These are phyloP conservation scores for Gloeophyllum trabeum DNA, from an alignment of 768 basidiomycete species.

Conservation along the genomic window DNA sequence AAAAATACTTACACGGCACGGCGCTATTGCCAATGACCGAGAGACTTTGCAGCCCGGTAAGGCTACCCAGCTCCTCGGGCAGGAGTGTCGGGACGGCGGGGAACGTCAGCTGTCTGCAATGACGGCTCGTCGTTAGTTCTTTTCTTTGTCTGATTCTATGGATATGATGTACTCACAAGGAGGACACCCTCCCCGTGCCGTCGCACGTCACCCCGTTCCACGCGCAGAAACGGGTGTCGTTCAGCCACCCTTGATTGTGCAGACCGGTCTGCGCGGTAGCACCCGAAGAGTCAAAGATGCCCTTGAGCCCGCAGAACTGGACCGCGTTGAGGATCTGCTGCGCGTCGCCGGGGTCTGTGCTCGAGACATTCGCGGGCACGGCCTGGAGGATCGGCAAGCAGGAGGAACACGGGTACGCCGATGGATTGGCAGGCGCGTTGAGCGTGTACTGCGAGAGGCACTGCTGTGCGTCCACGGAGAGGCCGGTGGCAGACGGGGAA, in stretches of 20 bases:
- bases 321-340: slow-evolving; percentile 22
- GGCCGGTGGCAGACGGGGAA: slow-evolving; percentile 14
- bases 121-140: not conserved
- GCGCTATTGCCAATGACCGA: slow-evolving; percentile 27
- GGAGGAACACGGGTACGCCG: slow-evolving; percentile 32
- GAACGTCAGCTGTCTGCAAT: slow-evolving; percentile 25
- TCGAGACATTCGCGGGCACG: slow-evolving; percentile 22
- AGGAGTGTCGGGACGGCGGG: slow-evolving; percentile 35
- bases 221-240: slow-evolving; percentile 30
- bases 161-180: slow-evolving; percentile 22
- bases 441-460: slow-evolving; percentile 34
- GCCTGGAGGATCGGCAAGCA: slow-evolving; percentile 29
- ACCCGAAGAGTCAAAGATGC: slow-evolving; percentile 28
- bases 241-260: slow-evolving; percentile 31
- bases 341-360: slow-evolving; percentile 20
- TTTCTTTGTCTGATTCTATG: not conserved
- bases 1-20: slow-evolving; percentile 24
- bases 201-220: slow-evolving; percentile 37
- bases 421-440: slow-evolving; percentile 30
- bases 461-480: slow-evolving; percentile 28
- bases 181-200: slow-evolving; percentile 24
- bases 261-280: slow-evolving; percentile 25
- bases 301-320: slow-evolving; percentile 37
- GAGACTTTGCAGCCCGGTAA: slow-evolving; percentile 26
- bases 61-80: slow-evolving; percentile 27